phyloP scores from a whole-genome alignment of 1,284 basidiomycete species.

The Ceratobasidium sp. region DNA sequence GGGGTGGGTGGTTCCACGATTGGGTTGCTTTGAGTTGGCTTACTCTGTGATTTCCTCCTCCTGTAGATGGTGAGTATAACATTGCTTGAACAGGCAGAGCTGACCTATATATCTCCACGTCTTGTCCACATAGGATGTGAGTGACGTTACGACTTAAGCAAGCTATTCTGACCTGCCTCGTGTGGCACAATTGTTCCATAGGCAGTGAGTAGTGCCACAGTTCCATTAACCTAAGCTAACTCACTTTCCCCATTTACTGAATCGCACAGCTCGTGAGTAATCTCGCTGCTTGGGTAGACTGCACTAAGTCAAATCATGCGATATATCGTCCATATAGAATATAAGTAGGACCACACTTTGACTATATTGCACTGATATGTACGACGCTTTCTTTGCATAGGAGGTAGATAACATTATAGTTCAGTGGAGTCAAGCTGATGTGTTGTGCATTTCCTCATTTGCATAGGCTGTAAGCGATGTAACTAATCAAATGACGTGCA shows the following conservation, averaged over 20 bases:
- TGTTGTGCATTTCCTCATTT: no score
- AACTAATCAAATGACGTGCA: no score
- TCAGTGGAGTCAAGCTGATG: no score
- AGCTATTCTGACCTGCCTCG: not conserved
- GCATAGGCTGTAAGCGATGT: no score
- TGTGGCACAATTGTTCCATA: not conserved
- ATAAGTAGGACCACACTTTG: not conserved
- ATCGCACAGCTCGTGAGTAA: not conserved
- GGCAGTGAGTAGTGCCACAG: not conserved
- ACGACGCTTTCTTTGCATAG: no score
- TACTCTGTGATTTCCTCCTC: not conserved
- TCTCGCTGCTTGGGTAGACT: not conserved
- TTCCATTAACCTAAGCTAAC: not conserved
- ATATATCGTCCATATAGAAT: not conserved
- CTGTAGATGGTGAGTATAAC: not conserved
- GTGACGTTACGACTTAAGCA: not conserved
- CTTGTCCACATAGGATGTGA: not conserved
- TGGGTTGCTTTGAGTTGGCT: no score
- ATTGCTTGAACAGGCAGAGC: not conserved
- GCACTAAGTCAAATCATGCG: not conserved
- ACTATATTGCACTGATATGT: not conserved
- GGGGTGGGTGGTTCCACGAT: no score
- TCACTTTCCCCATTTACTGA: not conserved
- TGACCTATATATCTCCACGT: not conserved
- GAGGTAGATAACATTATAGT: no score